Evolutionary conservation across 202 grass and related monocot genomes (phyloP), one percentile per base, ranked within the genome.

Genomic region (Hordeum pubiflorum): DNA sequence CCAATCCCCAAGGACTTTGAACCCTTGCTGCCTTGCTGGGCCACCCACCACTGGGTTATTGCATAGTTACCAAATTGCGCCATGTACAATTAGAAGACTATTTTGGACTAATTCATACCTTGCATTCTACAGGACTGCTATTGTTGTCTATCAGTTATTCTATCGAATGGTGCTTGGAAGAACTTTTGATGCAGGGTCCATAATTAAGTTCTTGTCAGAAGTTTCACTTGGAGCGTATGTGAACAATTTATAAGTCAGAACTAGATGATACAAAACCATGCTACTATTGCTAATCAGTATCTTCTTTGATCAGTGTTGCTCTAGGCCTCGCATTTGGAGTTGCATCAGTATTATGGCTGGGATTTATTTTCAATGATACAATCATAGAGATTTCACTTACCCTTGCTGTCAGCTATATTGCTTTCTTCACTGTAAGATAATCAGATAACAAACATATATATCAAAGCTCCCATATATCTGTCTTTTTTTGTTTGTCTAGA

Each of bases 331-430:
- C 92, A 10, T 97, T 97, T 84, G 94, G 94, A 85, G 86, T 94
- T 75, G 82, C 57, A 65, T 97, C 94, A 83, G 88, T 97, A 62
- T 43, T 97, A 48, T 97, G 94, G 94, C 73, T 93, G 73, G 88
- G 92, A 50, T 97, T 94, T 86, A 97, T 97, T 63, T 94, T 93
- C 76, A 94, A 97, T 43, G 94, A 97, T 69, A 91, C 91, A 69
- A 89, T 97, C 81, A 97, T 97, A 84, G 94, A 97, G 73, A 97
- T 97, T 83, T 10, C 91, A 17, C 86, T 94, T 64, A 97, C 94
- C 79, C 76, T 97, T 71, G 94, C 90, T 85, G 92, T 93, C 86
- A 97, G 94, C 87, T 97, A 97, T 82, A 85, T 97, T 85, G 90
- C 94, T 77, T 97, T 92, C 77, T 94, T 87, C 87, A 94, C 91